phyloP scores from a whole-genome alignment of 2,329 filamentous ascomycete genomes.

The Aspergillus viridinutans region DNA sequence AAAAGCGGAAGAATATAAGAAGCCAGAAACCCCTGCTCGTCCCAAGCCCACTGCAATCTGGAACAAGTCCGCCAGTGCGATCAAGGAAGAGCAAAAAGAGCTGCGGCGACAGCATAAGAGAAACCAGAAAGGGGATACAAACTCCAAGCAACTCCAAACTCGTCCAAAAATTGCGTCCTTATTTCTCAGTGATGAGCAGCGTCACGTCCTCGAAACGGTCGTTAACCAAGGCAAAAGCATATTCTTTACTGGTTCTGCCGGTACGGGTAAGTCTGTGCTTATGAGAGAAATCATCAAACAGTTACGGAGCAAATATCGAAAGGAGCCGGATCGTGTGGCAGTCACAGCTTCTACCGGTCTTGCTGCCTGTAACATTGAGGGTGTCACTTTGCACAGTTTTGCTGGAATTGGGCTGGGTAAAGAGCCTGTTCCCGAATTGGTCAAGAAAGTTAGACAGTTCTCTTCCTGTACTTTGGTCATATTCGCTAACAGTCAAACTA shows the following conservation, averaged over 20 bases:
- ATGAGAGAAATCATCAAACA: constrained; percentile 86
- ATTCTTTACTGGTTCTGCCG: constrained; percentile 96
- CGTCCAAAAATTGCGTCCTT: constrained; percentile 50
- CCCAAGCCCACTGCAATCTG: constrained; percentile 51
- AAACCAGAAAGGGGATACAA: constrained; percentile 44
- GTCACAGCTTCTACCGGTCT: constrained; percentile 94
- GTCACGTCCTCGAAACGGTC: constrained; percentile 76
- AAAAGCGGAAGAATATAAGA: constrained; percentile 21
- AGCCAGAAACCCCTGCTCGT: constrained; percentile 44
- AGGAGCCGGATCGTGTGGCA: constrained; percentile 78
- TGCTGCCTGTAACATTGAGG: constrained; percentile 93
- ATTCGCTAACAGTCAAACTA: constrained; percentile 12
- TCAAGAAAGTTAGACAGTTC: constrained; percentile 61
- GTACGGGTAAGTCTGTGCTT: constrained; percentile 93
- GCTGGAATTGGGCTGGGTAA: constrained; percentile 93
- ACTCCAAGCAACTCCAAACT: constrained; percentile 33
- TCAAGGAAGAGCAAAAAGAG: constrained; percentile 74
- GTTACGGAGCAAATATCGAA: constrained; percentile 68
- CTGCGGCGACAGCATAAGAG: constrained; percentile 58
- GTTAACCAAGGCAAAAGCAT: constrained; percentile 77
- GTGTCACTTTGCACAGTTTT: constrained; percentile 94
- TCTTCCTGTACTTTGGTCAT: neutral
- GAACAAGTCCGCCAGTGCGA: constrained; percentile 68
- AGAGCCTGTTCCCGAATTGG: constrained; percentile 71
- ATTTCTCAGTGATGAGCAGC: constrained; percentile 80